A percentile compares a stretch with the other conserved stretches of the same genome.
Evolutionary conservation across 345 rosid species (phyloP).

Genomic region (Salix koriyanagi): DNA sequence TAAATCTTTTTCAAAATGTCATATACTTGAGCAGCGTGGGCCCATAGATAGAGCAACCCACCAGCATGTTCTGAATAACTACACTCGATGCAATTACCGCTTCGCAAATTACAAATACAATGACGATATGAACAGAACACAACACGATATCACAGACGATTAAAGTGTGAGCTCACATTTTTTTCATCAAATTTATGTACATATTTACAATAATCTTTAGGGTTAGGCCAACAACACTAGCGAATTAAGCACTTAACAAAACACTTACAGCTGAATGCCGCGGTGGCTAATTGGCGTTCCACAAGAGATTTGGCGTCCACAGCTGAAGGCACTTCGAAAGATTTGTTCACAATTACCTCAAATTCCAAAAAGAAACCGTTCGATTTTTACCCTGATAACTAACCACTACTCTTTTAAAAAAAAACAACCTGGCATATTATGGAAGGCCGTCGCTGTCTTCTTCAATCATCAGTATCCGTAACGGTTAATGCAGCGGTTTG

Average conservation of each 20-base stretch:
- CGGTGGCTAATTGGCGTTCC: conserved; percentile 77
- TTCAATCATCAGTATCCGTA: conserved; percentile 53
- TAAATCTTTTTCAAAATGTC: background rate
- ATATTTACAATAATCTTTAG: background rate
- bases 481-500: conserved; percentile 50
- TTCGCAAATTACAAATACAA: background rate
- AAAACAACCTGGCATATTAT: conserved; percentile 30
- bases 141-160: background rate
- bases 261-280: conserved; percentile 49
- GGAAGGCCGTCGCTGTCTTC: conserved; percentile 51
- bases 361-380: conserved; percentile 4
- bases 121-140: background rate
- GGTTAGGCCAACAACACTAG: background rate
- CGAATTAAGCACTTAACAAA: background rate
- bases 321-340: conserved; percentile 55
- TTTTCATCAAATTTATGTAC: background rate
- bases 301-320: conserved; percentile 52
- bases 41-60: conserved; percentile 67
- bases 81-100: too few species aligned
- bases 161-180: background rate
- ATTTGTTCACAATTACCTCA: conserved; percentile 62
- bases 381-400: background rate
- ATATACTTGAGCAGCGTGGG: conserved; percentile 85
- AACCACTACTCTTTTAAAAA: background rate
- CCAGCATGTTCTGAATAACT: conserved; percentile 37